A percentile compares a stretch with the other conserved stretches of the same genome.
phyloP scores from a whole-genome alignment of 257 asterid genomes.

The Schizonepeta tenuifolia region DNA sequence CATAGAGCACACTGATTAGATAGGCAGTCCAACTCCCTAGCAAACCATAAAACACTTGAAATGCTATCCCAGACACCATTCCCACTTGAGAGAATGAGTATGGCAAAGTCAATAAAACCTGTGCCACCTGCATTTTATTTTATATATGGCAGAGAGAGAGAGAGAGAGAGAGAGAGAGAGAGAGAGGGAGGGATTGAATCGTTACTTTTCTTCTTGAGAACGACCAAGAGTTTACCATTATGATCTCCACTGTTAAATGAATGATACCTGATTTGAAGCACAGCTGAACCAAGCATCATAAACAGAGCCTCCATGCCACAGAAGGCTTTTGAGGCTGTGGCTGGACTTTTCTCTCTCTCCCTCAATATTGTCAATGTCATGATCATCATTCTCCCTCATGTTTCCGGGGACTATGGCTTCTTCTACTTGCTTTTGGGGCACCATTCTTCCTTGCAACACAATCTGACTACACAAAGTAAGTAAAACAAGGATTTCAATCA shows the following conservation, averaged over 20 bases:
- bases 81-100: constrained; percentile 45
- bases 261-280: constrained; percentile 34
- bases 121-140: constrained; percentile 37
- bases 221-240: too few species aligned
- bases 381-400: constrained; percentile 25
- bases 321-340: constrained; percentile 31
- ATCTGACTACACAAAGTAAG: constrained; percentile 6
- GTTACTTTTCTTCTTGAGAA: too few species aligned
- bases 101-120: constrained; percentile 42
- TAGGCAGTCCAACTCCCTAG: constrained; percentile 48
- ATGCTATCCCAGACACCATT: constrained; percentile 34
- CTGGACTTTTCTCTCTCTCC: constrained; percentile 15
- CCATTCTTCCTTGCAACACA: constrained; percentile 28
- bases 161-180: too few species aligned
- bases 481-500: neutral
- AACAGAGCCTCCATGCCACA: constrained; percentile 41
- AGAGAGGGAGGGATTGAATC: too few species aligned
- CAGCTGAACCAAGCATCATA: constrained; percentile 43
- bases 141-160: too few species aligned
- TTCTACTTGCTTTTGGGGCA: constrained; percentile 34
- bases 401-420: constrained; percentile 31
- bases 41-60: constrained; percentile 42
- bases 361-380: constrained; percentile 23
- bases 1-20: constrained; percentile 38
- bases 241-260: neutral